Evolutionary conservation across 2,329 filamentous ascomycete species (phyloP).

Genomic region (Phaeosphaeria sp.): DNA sequence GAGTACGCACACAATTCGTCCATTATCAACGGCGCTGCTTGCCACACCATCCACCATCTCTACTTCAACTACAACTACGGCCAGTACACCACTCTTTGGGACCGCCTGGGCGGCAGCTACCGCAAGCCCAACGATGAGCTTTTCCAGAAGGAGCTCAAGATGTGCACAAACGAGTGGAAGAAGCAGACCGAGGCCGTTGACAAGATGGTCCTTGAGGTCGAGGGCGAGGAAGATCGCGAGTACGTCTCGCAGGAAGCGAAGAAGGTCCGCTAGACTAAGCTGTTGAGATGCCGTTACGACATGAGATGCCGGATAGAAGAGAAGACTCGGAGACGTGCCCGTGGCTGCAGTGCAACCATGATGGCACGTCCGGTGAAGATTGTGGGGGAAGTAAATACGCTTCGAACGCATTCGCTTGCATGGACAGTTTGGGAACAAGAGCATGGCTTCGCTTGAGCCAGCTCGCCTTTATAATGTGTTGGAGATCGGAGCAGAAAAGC

Average conservation of each 20-base stretch:
- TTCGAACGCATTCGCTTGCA: conserved; percentile 14
- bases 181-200: conserved; percentile 80
- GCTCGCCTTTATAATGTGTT: conserved; percentile 8
- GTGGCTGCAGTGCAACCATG: conserved; percentile 11
- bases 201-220: conserved; percentile 75
- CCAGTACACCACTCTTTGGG: conserved; percentile 92
- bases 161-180: conserved; percentile 80
- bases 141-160: conserved; percentile 84
- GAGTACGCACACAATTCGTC: conserved; percentile 91
- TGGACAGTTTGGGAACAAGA: conserved; percentile 8
- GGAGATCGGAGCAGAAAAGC: not conserved
- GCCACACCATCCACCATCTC: conserved; percentile 88
- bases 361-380: not conserved
- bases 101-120: conserved; percentile 86
- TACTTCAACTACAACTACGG: conserved; percentile 81
- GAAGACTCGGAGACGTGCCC: not conserved
- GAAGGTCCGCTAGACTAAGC: conserved; percentile 44
- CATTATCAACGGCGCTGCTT: conserved; percentile 93
- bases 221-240: conserved; percentile 59
- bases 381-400: conserved; percentile 7
- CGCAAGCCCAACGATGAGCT: conserved; percentile 83
- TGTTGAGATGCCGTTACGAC: conserved; percentile 12
- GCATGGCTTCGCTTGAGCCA: not conserved
- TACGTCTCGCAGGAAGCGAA: conserved; percentile 48
- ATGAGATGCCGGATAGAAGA: not conserved